Base-by-base conservation (phyloP, 208 protist species). In the Histomonas meleagridis region DNA sequence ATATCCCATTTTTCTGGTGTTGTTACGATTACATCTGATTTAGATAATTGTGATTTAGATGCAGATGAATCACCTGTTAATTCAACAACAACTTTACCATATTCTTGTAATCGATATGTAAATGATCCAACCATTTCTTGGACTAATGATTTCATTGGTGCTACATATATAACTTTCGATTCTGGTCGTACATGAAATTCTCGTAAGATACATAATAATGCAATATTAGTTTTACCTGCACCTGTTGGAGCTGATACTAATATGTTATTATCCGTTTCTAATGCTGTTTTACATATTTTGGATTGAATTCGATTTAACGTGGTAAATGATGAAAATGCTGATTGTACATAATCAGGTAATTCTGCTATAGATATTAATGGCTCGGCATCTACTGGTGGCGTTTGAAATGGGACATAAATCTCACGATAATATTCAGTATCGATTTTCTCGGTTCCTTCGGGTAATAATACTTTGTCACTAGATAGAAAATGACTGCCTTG, bases 1-100 rank as follows among this genome's bases (percentile, higher is more conserved):
- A 99, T 97, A 93, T 99, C 98, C 97, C 98, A 99, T 95, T 99
- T 99, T 95, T 99, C 98, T 16, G 99, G 99, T 23, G 98, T 99
- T 21, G 98, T 98, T 5, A 93, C 92, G 57, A 94, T 90, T 10
- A 95, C 57, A 93, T 99, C 97, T 21, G 98, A 98, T 23, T 97
- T 95, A 21, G 92, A 93, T 51, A 99, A 96, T 93, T 99, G 96
- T 91, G 96, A 93, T 93, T 98, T 97, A 79, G 95, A 98, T 86
- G 99, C 94, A 70, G 96, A 93, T 40, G 95, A 93, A 94, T 99
- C 99, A 90, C 99, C 99, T 57, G 97, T 99, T 4, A 99, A 95
- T 94, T 99, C 98, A 35, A 95, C 28, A 43, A 93, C 90, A 5
- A 10, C 43, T 90, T 93, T 91, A 32, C 91, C 91, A 55, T 97